Evolutionary conservation across 768 basidiomycete species (phyloP).

Genomic region (Kwoniella bestiolae): DNA sequence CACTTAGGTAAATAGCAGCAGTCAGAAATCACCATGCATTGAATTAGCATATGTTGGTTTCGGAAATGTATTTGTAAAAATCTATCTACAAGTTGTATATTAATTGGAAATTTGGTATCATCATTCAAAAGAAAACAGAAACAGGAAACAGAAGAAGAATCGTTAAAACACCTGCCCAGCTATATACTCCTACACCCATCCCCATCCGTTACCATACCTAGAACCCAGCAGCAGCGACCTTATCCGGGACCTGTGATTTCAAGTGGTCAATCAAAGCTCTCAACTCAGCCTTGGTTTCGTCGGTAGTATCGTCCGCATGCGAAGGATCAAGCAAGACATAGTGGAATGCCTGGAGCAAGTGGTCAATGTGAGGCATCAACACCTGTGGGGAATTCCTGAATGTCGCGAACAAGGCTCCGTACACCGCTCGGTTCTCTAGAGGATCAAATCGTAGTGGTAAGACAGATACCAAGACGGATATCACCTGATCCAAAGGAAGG

Average conservation of each 20-base stretch:
- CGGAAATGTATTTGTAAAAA: background rate
- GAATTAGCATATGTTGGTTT: background rate
- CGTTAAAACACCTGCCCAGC: background rate
- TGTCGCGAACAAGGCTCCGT: conserved; percentile 84
- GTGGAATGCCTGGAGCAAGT: conserved; percentile 75
- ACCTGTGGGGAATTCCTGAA: conserved; percentile 75
- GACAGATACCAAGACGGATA: conserved; percentile 78
- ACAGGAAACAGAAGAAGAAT: background rate
- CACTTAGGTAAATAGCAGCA: background rate
- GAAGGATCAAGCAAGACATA: conserved; percentile 75
- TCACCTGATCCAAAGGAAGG: conserved; percentile 71
- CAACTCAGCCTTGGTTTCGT: conserved; percentile 76
- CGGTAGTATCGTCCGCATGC: conserved; percentile 74
- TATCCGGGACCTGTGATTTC: conserved; percentile 73
- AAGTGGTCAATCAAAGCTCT: conserved; percentile 73
- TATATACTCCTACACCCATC: background rate
- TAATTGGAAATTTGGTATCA: background rate
- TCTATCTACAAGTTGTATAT: background rate
- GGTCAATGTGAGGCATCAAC: conserved; percentile 76
- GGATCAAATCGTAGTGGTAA: conserved; percentile 86
- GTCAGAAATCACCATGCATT: background rate
- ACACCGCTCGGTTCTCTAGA: conserved; percentile 86
- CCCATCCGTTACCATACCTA: too few relatives aligned
- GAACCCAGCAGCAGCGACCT: conserved; percentile 76
- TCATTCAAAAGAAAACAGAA: background rate